Base-by-base conservation (phyloP, 1,139 yeast species). In the Spathaspora sp. region DNA sequence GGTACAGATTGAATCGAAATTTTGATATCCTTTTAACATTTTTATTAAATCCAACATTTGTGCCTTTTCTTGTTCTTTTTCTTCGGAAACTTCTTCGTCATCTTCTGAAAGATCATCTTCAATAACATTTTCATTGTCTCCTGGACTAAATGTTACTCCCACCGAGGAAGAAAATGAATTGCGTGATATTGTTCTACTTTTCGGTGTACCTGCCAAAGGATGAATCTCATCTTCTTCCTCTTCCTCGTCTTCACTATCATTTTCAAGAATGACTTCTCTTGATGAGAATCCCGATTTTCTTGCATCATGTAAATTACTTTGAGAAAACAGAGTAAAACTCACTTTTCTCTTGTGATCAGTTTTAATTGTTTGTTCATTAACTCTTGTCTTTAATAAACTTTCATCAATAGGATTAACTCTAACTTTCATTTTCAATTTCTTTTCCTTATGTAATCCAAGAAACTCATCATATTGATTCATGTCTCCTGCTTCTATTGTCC, bases 1-100 rank as follows among this genome's bases (percentile, higher is more conserved):
- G 0, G 91, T 86, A 56, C 91, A 84, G 2, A 89, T 82, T 7
- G 84, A 77, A 59, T 89, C 96, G 53, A 85, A 77, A 56, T 81
- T 81, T 49, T 82, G 85, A 26, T 80, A 80, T 23, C 80, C 80
- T 50, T 75, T 78, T 29, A 86, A 57, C 39, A 84, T 66, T 49
- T 79, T 64, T 31, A 86, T 59, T 29, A 74, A 38, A 27, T 52
- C 55, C 16, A 57, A 38, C 44, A 58, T 67, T 71, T 51, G 55
- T 23, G 51, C 46, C 15, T 72, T 74, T 46, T 67, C 72, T 23
- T 60, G 60, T 52, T 56, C 51, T 23, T 38, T 24, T 27, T 42
- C 40, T 18, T 44, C 46, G 1, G 40, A 25, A 15, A 37, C 48
- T 8, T 23, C 27, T 26, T 45, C 44, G 7, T 40, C 34, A 16